Evolutionary conservation across 805 yeast species (phyloP).

Genomic region (Candida cerambycidarum): DNA sequence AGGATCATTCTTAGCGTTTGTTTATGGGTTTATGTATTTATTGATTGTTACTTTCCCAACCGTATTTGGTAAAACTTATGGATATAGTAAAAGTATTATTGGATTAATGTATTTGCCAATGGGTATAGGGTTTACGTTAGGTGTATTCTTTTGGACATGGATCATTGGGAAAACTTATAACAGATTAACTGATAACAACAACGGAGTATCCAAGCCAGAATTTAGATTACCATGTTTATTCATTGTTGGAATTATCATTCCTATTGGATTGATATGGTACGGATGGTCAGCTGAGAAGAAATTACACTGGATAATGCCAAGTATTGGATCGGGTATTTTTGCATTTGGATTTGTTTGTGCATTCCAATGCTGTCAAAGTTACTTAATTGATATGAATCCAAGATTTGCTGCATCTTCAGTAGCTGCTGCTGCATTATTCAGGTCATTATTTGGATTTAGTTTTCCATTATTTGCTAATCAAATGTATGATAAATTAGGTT

Average conservation of each 20-base stretch:
- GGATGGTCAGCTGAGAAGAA: conserved; percentile 68
- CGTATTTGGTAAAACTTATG: conserved; percentile 48
- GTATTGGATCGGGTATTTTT: conserved; percentile 59
- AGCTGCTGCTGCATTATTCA: conserved; percentile 65
- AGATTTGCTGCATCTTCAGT: conserved; percentile 67
- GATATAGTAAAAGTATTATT: conserved; percentile 45
- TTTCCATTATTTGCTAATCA: conserved; percentile 65
- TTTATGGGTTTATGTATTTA: conserved; percentile 65
- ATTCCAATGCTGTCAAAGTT: conserved; percentile 68
- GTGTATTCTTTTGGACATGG: conserved; percentile 49
- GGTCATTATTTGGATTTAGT: conserved; percentile 66
- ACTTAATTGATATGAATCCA: conserved; percentile 70
- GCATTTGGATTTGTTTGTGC: conserved; percentile 60
- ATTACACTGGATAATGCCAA: conserved; percentile 63
- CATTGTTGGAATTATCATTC: conserved; percentile 50
- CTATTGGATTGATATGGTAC: conserved; percentile 64
- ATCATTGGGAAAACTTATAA: conserved; percentile 42
- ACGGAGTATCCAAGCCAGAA: conserved; percentile 62
- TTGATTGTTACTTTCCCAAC: conserved; percentile 60
- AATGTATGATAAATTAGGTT: conserved; percentile 57
- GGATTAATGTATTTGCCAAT: conserved; percentile 62
- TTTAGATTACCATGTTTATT: conserved; percentile 54
- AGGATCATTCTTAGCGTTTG: conserved; percentile 63
- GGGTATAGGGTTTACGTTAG: conserved; percentile 54
- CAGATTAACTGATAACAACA: conserved; percentile 38